A percentile compares a stretch with the other conserved stretches of the same genome.
These are phyloP conservation scores for Hydnomerulius pinastri DNA, from an alignment of 768 basidiomycete genomes.

Conservation along the genomic window DNA sequence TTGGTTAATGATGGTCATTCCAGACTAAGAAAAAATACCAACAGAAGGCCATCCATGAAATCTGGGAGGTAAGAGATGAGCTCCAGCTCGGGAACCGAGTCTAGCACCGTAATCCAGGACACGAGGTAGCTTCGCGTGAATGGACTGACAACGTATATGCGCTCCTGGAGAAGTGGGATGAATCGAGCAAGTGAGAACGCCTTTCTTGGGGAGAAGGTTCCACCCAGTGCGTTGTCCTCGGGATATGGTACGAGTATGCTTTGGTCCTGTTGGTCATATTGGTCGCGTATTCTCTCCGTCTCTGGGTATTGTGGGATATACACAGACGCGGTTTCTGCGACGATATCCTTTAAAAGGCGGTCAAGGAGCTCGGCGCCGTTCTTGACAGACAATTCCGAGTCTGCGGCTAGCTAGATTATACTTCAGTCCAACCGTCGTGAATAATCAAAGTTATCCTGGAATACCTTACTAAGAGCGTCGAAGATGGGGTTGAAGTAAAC, in stretches of 20 bases:
- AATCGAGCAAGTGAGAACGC: conserved; percentile 95
- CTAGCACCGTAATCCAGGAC: conserved; percentile 93
- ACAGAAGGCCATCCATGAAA: conserved; percentile 93
- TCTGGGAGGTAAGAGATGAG: conserved; percentile 93
- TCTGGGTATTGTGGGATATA: conserved; percentile 90
- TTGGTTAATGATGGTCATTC: conserved; percentile 8
- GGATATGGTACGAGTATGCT: conserved; percentile 70
- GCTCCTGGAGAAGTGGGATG: conserved; percentile 89
- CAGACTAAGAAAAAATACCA: conserved; percentile 35
- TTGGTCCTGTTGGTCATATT: conserved; percentile 42
- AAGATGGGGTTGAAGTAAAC: conserved; percentile 99
- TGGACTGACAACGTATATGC: conserved; percentile 94
- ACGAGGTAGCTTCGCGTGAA: conserved; percentile 97
- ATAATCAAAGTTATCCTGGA: neutral
- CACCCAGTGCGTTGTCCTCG: conserved; percentile 39
- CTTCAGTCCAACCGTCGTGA: conserved; percentile 11
- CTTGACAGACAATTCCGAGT: conserved; percentile 94
- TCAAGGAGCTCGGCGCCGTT: conserved; percentile 97
- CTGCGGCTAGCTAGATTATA: conserved; percentile 79
- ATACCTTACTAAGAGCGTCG: conserved; percentile 94
- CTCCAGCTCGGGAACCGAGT: conserved; percentile 95
- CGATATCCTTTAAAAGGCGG: conserved; percentile 96
- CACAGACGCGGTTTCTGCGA: conserved; percentile 92
- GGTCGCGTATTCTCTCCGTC: conserved; percentile 62
- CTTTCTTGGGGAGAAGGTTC: conserved; percentile 48